phyloP scores from a whole-genome alignment of 2,329 filamentous ascomycete species.

The Pestalotiopsis sp. region DNA sequence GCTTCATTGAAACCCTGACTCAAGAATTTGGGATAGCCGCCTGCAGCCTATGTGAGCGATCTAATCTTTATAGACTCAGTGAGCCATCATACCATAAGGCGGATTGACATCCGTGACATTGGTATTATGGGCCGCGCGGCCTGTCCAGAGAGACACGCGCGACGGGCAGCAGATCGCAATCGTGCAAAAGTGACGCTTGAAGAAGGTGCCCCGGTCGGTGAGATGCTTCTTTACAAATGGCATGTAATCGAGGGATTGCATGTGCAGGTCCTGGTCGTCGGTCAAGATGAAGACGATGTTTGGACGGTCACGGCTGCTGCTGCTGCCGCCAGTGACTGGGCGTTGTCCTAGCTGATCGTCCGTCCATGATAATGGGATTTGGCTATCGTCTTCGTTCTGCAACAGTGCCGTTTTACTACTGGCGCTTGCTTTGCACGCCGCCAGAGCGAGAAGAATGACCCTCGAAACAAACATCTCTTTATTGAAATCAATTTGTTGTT shows the following conservation, averaged over 20 bases:
- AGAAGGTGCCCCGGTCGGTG: slow-evolving; percentile 59
- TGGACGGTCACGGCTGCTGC: slow-evolving; percentile 26
- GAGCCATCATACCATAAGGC: slow-evolving; percentile 55
- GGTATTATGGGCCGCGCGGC: slow-evolving; percentile 69
- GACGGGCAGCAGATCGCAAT: slow-evolving; percentile 70
- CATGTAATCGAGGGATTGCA: slow-evolving; percentile 65
- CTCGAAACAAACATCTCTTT: not conserved
- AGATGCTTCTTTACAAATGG: slow-evolving; percentile 59
- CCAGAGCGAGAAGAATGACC: not conserved
- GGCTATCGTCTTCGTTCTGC: not conserved
- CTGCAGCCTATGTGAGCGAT: slow-evolving; percentile 23
- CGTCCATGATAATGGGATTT: not conserved
- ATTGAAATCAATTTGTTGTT: not conserved
- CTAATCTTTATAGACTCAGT: slow-evolving; percentile 33
- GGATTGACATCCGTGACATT: slow-evolving; percentile 64
- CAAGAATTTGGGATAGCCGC: slow-evolving; percentile 69
- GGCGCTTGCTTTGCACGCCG: not conserved
- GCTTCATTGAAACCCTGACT: slow-evolving; percentile 66
- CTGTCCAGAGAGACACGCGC: slow-evolving; percentile 66
- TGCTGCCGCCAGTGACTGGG: not conserved
- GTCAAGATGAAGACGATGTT: slow-evolving; percentile 71
- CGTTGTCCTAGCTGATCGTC: not conserved
- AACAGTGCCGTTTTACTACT: not conserved
- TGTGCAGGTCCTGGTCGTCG: slow-evolving; percentile 67
- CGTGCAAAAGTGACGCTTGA: slow-evolving; percentile 66